Percentiles rank a stretch among this genome's conserved stretches.
phyloP scores from a whole-genome alignment of 805 yeast species.

The Tetrapisispora fleetii region DNA sequence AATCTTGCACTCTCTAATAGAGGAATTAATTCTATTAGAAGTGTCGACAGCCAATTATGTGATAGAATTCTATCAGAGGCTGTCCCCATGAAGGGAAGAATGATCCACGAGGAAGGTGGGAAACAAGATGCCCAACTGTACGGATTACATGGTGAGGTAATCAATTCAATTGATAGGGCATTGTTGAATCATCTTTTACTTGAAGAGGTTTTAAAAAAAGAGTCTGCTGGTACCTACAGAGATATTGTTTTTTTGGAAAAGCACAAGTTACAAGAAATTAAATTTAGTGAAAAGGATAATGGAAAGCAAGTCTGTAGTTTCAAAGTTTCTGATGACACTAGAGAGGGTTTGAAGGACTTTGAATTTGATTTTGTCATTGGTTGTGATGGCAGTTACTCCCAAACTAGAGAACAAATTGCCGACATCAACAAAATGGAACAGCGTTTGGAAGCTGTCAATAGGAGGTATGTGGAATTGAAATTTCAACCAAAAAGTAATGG shows the following conservation, averaged over 20 bases:
- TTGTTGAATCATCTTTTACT: slow-evolving; percentile 55
- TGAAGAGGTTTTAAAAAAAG: slow-evolving; percentile 43
- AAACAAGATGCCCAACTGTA: slow-evolving; percentile 58
- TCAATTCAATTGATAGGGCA: slow-evolving; percentile 76
- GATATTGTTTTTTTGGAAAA: background rate
- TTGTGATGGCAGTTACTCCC: slow-evolving; percentile 78
- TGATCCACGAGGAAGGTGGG: slow-evolving; percentile 71
- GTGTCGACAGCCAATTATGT: slow-evolving; percentile 52
- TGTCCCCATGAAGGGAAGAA: slow-evolving; percentile 82
- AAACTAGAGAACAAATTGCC: slow-evolving; percentile 44
- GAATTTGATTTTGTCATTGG: slow-evolving; percentile 61
- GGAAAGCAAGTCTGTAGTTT: slow-evolving; percentile 8
- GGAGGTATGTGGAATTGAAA: slow-evolving; percentile 70
- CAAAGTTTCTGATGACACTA: slow-evolving; percentile 7
- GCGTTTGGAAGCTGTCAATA: slow-evolving; percentile 69
- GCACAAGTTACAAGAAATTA: background rate
- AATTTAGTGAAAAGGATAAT: background rate
- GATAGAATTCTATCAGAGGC: slow-evolving; percentile 45
- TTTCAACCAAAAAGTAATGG: slow-evolving; percentile 47
- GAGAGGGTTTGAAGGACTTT: slow-evolving; percentile 6
- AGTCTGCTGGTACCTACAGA: slow-evolving; percentile 5
- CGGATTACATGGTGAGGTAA: slow-evolving; percentile 73
- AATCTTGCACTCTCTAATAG: slow-evolving; percentile 83
- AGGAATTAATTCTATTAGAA: slow-evolving; percentile 61
- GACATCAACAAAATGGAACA: slow-evolving; percentile 51